phyloP scores from a whole-genome alignment of 1,284 basidiomycete genomes.

The Porogramme epimiltina region DNA sequence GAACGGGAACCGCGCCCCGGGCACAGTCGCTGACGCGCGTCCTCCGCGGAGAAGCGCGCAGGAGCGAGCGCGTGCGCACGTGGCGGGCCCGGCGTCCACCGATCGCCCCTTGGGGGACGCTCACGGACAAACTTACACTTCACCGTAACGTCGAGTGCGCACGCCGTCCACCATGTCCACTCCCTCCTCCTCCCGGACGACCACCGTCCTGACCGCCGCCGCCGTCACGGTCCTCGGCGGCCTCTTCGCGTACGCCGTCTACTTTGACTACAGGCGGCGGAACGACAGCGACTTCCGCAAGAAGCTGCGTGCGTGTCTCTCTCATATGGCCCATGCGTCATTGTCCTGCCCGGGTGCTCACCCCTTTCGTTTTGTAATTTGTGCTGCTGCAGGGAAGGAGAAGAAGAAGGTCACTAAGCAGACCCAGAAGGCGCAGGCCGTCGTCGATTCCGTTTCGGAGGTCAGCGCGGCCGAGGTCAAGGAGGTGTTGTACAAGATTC shows the following conservation, averaged over 20 bases:
- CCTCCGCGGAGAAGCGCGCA: not conserved
- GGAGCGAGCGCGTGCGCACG: constrained; percentile 8
- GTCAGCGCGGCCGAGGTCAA: constrained; percentile 56
- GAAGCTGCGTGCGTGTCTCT: constrained; percentile 77
- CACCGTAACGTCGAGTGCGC: too few relatives aligned
- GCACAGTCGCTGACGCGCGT: too few relatives aligned
- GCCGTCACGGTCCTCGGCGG: constrained; percentile 66
- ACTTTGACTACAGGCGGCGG: constrained; percentile 95
- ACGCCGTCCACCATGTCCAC: constrained; percentile 26
- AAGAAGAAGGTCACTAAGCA: constrained; percentile 88
- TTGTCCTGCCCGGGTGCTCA: constrained; percentile 6
- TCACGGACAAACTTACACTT: constrained; percentile 8
- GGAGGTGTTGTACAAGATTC: constrained; percentile 62
- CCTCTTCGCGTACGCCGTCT: constrained; percentile 79
- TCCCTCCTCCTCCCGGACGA: constrained; percentile 31
- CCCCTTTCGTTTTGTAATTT: too few relatives aligned
- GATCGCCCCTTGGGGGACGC: not conserved
- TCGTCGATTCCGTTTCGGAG: constrained; percentile 39
- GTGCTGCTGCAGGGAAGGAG: constrained; percentile 80
- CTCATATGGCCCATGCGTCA: constrained; percentile 3
- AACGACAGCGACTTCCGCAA: constrained; percentile 89
- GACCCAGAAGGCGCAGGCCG: constrained; percentile 55
- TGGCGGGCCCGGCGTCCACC: constrained; percentile 15
- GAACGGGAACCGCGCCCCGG: too few relatives aligned
- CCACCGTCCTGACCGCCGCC: constrained; percentile 55